Evolutionary conservation across 768 basidiomycete species (phyloP).

Genomic region (Leccinum variicolor): DNA sequence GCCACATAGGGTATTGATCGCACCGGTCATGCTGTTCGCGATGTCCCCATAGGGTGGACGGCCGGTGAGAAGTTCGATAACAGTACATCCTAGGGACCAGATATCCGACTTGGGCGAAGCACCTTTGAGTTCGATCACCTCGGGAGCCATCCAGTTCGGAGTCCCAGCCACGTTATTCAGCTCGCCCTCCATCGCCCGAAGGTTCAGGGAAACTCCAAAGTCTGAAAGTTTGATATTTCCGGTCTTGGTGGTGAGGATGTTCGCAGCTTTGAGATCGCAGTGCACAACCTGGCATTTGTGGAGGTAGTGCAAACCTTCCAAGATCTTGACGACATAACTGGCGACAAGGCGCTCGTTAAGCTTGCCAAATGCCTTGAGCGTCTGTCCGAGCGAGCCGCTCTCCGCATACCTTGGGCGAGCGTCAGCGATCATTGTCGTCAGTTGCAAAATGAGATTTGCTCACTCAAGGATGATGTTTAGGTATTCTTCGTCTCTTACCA

Average conservation of each 20-base stretch:
- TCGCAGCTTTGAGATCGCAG: slow-evolving; percentile 97
- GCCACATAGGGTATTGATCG: slow-evolving; percentile 11
- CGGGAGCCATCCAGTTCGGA: slow-evolving; percentile 99
- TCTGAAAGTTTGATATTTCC: slow-evolving; percentile 97
- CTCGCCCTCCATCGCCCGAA: slow-evolving; percentile 85
- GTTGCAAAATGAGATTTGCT: slow-evolving; percentile 26
- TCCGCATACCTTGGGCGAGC: slow-evolving; percentile 74
- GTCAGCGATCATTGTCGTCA: slow-evolving; percentile 11
- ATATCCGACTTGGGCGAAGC: slow-evolving; percentile 93
- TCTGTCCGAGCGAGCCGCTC: slow-evolving; percentile 93
- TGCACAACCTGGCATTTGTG: slow-evolving; percentile 90
- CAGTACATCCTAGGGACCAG: slow-evolving; percentile 93
- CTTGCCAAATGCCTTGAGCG: slow-evolving; percentile 89
- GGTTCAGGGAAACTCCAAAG: slow-evolving; percentile 95
- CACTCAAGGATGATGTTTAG: slow-evolving; percentile 94
- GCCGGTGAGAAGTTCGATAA: slow-evolving; percentile 91
- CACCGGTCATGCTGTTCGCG: slow-evolving; percentile 87
- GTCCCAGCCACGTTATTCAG: slow-evolving; percentile 89
- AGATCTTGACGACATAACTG: slow-evolving; percentile 92
- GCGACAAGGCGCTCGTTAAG: slow-evolving; percentile 91
- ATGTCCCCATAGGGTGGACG: slow-evolving; percentile 90
- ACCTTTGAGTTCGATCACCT: slow-evolving; percentile 93
- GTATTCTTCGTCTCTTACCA: slow-evolving; percentile 84
- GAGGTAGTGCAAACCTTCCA: slow-evolving; percentile 93
- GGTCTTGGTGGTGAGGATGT: slow-evolving; percentile 97